Base-by-base conservation (phyloP, 306 rosid species). In the Prunus davidiana region DNA sequence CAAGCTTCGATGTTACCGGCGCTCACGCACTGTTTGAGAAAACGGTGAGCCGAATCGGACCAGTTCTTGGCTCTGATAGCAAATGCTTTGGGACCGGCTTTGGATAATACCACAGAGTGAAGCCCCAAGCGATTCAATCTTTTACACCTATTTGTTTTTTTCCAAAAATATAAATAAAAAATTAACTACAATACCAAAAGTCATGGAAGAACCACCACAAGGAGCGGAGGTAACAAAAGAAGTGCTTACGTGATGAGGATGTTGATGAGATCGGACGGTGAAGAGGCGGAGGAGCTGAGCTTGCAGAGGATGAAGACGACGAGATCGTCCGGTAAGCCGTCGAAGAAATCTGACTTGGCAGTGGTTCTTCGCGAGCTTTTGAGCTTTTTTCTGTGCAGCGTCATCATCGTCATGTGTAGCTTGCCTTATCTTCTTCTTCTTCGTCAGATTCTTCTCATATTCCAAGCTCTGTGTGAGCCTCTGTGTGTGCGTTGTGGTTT, bases 1-100 rank as follows among this genome's bases (percentile, higher is more conserved):
- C 80, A 84, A 11, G 98, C 98, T 51, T 95, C 93, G 2, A 76
- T 58, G 91, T 82, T 94, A 41, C 98, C 98, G 68, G 95, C 91
- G 84, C 28, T 52, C 14, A 73, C 91, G 54, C 97, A 95, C 25
- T 46, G 86, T 73, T 68, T 88, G 50, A 95, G 81, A 62, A 95
- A 95, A 8, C 83, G 70, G 81, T 92, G 96, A 69, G 88, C 82
- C 3, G 64, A 43, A 0, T 92, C 97, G 0, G 88, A 89, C 98
- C 98, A 95, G 43, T 82, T 86, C 18, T 67, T 69, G 28, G 92
- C 86, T 57, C 71, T 78, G 0, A 95, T 16, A 6, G 84, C 84
- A 13, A 95, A 79, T 0, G 85, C 84, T 85, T 70, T 88, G 0
- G 83, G 83, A 3, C 90, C 87, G 3, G 89, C 95, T 77, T 81